These are phyloP conservation scores for Backusella circina DNA, from an alignment of 192 early-diverging fungal species.

Conservation along the genomic window DNA sequence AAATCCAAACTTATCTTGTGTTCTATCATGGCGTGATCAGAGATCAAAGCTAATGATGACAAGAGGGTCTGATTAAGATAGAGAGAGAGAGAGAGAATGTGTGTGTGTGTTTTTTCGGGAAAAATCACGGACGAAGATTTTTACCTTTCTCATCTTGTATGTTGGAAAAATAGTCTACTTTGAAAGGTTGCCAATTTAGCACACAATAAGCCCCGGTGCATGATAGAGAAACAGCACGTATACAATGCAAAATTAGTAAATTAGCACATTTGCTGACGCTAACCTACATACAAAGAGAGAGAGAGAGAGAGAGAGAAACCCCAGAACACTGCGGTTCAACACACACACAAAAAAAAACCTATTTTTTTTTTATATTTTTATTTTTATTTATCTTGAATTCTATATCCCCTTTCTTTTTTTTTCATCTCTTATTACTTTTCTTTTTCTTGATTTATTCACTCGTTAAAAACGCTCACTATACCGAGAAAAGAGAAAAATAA, in stretches of 20 bases:
- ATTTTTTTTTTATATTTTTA: neutral
- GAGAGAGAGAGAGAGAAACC: neutral
- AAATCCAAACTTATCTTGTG: neutral
- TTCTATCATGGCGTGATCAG: neutral
- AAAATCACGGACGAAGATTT: neutral
- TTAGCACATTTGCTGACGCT: neutral
- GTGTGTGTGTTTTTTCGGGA: neutral
- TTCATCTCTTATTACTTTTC: neutral
- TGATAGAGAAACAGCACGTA: neutral
- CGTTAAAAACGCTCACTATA: slow-evolving; percentile 8
- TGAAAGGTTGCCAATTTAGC: slow-evolving; percentile 13
- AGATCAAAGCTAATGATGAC: neutral
- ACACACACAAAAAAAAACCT: neutral
- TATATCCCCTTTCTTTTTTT: neutral
- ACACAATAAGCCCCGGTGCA: slow-evolving; percentile 5
- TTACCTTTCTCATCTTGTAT: neutral
- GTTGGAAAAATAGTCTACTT: neutral
- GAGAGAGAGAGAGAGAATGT: neutral
- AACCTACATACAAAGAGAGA: slow-evolving; percentile 1
- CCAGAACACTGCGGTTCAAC: neutral
- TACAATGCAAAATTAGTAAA: slow-evolving; percentile 2
- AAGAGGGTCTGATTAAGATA: neutral
- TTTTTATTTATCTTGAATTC: neutral
- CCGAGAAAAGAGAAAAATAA: neutral
- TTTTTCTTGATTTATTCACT: slow-evolving; percentile 1